Evolutionary conservation across 78 protist species (phyloP).

Genomic region (Dictyostelium intermedium): DNA sequence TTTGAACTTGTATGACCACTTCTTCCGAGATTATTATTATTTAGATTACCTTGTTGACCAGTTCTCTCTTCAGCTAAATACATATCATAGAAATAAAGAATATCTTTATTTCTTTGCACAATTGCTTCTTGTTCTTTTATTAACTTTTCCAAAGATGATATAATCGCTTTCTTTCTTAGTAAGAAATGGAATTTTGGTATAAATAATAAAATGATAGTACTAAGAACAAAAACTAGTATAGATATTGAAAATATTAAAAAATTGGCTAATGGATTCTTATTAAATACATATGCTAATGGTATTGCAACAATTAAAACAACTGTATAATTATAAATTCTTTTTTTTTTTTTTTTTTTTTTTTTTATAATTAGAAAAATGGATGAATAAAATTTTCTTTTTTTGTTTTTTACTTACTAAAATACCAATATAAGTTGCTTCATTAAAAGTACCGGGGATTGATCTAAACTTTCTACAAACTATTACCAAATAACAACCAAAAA

Average conservation of each 20-base stretch:
- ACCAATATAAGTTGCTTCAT: slow-evolving; percentile 76
- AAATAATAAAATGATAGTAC: slow-evolving; percentile 14
- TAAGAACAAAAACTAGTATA: background rate
- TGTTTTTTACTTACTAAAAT: slow-evolving; percentile 8
- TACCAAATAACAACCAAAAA: slow-evolving; percentile 70
- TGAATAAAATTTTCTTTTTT: background rate
- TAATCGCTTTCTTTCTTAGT: slow-evolving; percentile 15
- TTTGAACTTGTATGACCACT: background rate
- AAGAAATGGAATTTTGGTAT: slow-evolving; percentile 52
- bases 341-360: no score
- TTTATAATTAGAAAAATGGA: background rate
- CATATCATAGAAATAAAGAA: slow-evolving; percentile 22
- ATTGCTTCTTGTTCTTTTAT: slow-evolving; percentile 56
- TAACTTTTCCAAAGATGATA: slow-evolving; percentile 24
- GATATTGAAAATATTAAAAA: slow-evolving; percentile 22
- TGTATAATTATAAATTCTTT: slow-evolving; percentile 28
- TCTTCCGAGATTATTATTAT: background rate
- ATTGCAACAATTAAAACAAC: slow-evolving; percentile 23
- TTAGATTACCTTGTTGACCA: background rate
- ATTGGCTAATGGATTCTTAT: slow-evolving; percentile 35
- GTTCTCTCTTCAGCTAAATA: slow-evolving; percentile 8
- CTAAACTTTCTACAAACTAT: slow-evolving; percentile 68
- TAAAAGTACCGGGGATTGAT: slow-evolving; percentile 59
- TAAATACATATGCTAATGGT: slow-evolving; percentile 26
- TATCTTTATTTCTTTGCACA: slow-evolving; percentile 50